A percentile compares a stretch with the other conserved stretches of the same genome.
Conservation (phyloP, 192 early-diverging fungal species). For the Funneliformis geosporum region DNA sequence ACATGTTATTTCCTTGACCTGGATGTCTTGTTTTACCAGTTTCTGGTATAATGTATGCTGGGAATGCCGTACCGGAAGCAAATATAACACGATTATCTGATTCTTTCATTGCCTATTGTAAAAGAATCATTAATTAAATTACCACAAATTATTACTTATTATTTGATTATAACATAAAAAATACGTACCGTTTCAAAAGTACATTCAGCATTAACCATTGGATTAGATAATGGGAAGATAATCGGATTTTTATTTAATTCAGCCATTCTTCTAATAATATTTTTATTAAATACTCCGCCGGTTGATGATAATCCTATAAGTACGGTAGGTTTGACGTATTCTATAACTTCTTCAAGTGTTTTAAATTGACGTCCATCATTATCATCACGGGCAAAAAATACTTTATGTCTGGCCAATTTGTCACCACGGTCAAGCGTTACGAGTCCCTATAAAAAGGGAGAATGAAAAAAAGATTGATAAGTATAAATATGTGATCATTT, state of each 20-base stretch:
- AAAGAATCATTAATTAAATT: neutral
- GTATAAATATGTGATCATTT: neutral
- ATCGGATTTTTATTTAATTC: conserved; percentile 76
- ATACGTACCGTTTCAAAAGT: conserved; percentile 69
- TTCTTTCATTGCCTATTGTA: conserved; percentile 67
- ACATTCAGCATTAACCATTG: conserved; percentile 89
- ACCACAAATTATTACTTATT: neutral
- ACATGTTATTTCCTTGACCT: conserved; percentile 95
- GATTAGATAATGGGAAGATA: conserved; percentile 91
- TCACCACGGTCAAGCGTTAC: conserved; percentile 90
- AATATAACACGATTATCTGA: conserved; percentile 91
- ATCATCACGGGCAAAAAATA: conserved; percentile 85
- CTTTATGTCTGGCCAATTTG: conserved; percentile 76
- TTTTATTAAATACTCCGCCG: conserved; percentile 74
- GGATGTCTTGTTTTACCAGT: conserved; percentile 60
- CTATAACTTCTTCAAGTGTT: conserved; percentile 71
- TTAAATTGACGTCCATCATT: conserved; percentile 79
- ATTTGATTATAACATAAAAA: neutral
- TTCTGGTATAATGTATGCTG: conserved; percentile 67
- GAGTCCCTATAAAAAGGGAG: conserved; percentile 58
- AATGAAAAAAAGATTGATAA: neutral
- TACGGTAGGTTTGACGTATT: conserved; percentile 86
- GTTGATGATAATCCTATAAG: conserved; percentile 87
- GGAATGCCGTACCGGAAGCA: conserved; percentile 95
- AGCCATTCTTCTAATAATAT: conserved; percentile 75